Evolutionary conservation across 352 stramenopile species (phyloP).

Genomic region (Globisporangium perplexum): DNA sequence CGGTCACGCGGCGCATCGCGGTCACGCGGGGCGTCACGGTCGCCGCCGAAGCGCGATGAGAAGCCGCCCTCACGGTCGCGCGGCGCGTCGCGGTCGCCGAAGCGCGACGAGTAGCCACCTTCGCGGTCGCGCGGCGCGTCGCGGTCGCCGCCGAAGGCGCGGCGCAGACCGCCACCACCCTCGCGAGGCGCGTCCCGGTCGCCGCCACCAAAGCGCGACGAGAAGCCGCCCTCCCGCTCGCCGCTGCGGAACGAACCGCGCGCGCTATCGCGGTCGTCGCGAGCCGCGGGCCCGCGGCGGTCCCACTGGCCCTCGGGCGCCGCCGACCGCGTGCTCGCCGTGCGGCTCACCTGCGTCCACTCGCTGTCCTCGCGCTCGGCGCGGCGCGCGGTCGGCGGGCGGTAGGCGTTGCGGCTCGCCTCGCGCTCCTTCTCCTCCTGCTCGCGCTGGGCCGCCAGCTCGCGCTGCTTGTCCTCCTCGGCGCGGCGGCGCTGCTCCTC

Average conservation of each 20-base stretch:
- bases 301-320: conserved; percentile 60
- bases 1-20: conserved; percentile 19
- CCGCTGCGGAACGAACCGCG: conserved; percentile 11
- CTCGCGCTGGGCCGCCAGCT: conserved; percentile 14
- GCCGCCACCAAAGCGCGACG: conserved; percentile 20
- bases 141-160: conserved; percentile 20
- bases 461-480: conserved; percentile 46
- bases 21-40: conserved; percentile 29
- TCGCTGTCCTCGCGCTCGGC: conserved; percentile 47
- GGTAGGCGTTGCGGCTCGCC: conserved; percentile 17
- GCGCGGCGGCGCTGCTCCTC: conserved; percentile 29
- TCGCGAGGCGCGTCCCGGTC: conserved; percentile 4
- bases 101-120: conserved; percentile 15
- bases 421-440: conserved; percentile 41
- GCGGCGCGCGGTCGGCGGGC: conserved; percentile 16
- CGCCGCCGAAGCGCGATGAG: conserved; percentile 18
- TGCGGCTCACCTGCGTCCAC: conserved; percentile 58
- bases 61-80: conserved; percentile 4
- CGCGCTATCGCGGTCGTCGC: conserved; percentile 26
- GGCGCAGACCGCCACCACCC: conserved; percentile 8
- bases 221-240: conserved; percentile 5
- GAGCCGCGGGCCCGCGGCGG: conserved; percentile 36
- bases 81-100: conserved; percentile 15
- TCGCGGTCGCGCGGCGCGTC: conserved; percentile 21
- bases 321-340: conserved; percentile 18